Base-by-base conservation (phyloP, 106 monocot species). In the Phalaenopsis equestris region DNA sequence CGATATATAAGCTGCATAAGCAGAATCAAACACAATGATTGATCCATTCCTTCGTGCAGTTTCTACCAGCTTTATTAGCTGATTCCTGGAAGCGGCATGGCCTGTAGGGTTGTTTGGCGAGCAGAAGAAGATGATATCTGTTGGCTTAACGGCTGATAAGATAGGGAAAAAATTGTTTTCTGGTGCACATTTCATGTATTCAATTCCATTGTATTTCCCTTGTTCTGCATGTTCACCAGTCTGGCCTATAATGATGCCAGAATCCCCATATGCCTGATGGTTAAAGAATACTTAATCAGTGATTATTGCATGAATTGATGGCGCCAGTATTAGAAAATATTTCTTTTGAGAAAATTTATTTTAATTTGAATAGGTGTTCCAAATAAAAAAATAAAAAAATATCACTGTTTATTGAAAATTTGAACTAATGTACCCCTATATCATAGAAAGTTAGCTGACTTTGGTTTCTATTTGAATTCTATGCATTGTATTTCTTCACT, bases 121-220 rank as follows among this genome's bases (percentile, higher is more conserved):
- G 93, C 93, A 93, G 56, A 93, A 90, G 88, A 93, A 93, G 86
- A 93, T 93, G 64, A 93, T 67, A 61, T 93, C 90, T 0, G 90
- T 90, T 21, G 86, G 75, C 16, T 77, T 73, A 37, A 84, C 61
- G 42, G 3, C 37, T 1, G 80, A 68, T 9, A 88, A 72, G 39
- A 87, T 81, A 0, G 93, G 90, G 55, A 93, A 93, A 83, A 93
- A 93, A 9, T 16, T 46, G 37, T 90, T 93, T 4, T 90, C 90
- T 8, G 90, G 90, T 1, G 67, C 55, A 55, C 93, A 93, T 49
- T 61, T 78, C 90, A 93, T 85, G 85, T 93, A 90, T 78, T 87
- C 86, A 4, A 93, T 85, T 30, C 80, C 70, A 6, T 11, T 23
- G 52, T 90, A 82, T 56, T 45, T 81, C 9, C 85, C 77, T 30